Percentiles rank a stretch among this genome's conserved stretches.
Conservation (phyloP, 345 rosid species). For the Salix koriyanagi region DNA sequence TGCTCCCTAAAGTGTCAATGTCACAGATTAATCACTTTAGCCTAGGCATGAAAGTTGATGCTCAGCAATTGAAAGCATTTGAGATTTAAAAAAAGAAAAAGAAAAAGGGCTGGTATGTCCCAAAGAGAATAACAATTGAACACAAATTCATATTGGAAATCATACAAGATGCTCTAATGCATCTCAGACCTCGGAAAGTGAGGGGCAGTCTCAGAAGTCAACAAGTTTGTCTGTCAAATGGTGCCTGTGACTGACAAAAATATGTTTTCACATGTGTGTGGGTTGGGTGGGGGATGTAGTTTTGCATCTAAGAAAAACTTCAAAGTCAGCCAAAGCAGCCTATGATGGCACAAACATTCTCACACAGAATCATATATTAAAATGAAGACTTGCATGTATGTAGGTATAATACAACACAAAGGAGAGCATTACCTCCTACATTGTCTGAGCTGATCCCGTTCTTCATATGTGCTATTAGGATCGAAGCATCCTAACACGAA, state of each 20-base stretch:
- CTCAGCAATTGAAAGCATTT: neutral
- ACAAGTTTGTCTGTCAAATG: neutral
- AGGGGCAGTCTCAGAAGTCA: neutral
- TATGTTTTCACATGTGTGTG: neutral
- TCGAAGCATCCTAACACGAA: conserved; percentile 88
- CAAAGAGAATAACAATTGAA: neutral
- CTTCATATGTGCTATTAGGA: conserved; percentile 82
- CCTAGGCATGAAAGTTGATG: neutral
- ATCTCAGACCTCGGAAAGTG: neutral
- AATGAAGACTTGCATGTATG: no score
- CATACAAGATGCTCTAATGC: neutral
- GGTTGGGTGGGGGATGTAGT: no score
- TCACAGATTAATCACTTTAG: conserved; percentile 17
- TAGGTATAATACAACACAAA: neutral
- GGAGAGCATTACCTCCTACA: conserved; percentile 54
- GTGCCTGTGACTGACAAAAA: neutral
- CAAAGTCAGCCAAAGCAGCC: no score
- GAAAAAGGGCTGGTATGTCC: no score
- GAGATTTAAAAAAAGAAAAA: no score
- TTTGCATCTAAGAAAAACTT: no score
- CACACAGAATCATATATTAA: no score
- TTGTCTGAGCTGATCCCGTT: conserved; percentile 59
- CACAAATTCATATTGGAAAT: neutral
- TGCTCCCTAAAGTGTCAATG: conserved; percentile 56
- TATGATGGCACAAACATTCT: no score